Conservation (phyloP, 31 red algal genomes). For the Asparagopsis taxiformis region DNA sequence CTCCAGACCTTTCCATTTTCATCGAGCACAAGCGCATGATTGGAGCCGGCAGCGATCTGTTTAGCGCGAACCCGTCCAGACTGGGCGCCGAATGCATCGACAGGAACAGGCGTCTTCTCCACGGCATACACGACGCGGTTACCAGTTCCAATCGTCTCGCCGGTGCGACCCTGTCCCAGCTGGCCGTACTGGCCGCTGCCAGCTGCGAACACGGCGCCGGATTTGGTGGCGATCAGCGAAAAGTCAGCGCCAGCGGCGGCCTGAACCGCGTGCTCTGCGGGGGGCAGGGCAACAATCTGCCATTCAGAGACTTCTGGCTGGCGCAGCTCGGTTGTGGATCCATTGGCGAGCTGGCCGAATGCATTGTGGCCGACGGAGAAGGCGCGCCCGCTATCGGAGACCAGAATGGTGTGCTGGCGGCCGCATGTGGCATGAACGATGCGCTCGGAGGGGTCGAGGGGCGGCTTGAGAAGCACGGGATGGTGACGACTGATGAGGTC, state of each 20-base stretch:
- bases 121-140: conserved; percentile 33
- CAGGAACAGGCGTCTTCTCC: conserved; percentile 20
- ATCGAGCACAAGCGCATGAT: conserved; percentile 53
- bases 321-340: background rate
- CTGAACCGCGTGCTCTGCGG: conserved; percentile 6
- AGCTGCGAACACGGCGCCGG: conserved; percentile 37
- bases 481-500: conserved; percentile 2
- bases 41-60: conserved; percentile 40
- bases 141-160: conserved; percentile 32
- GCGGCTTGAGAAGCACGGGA: conserved; percentile 3
- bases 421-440: conserved; percentile 34
- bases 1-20: conserved; percentile 63
- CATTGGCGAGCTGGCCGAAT: conserved; percentile 41
- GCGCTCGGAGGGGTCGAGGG: conserved; percentile 7
- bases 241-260: conserved; percentile 43
- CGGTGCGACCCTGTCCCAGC: conserved; percentile 56
- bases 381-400: conserved; percentile 6
- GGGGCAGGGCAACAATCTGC: conserved; percentile 8
- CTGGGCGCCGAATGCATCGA: background rate
- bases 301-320: conserved; percentile 6
- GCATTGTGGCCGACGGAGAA: conserved; percentile 37
- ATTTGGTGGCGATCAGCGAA: conserved; percentile 12
- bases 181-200: conserved; percentile 55
- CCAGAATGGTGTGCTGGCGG: conserved; percentile 28
- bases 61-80: conserved; percentile 1